Conservation (phyloP, 495 filamentous ascomycete genomes). For the Talaromyces liani region DNA sequence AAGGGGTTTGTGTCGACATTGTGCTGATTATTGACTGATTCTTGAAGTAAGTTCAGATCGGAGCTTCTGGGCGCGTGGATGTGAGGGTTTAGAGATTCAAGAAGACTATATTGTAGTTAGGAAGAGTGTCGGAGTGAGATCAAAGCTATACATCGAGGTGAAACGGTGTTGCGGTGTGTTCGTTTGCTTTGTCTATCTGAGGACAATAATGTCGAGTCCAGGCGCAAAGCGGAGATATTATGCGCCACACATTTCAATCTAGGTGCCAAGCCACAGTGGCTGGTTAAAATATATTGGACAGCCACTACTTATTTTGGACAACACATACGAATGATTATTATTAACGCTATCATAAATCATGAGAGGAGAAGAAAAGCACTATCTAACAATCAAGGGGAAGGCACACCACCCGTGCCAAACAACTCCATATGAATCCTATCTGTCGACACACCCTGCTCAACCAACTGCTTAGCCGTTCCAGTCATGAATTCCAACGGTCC, state of each 20-base stretch:
- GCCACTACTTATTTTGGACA: background rate
- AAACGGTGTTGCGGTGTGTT: background rate
- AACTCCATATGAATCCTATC: conserved; percentile 58
- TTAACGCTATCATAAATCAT: background rate
- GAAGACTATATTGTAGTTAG: background rate
- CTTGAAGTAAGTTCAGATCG: background rate
- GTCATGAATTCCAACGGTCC: conserved; percentile 63
- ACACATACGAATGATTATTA: background rate
- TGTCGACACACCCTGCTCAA: conserved; percentile 40
- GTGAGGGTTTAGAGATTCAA: background rate
- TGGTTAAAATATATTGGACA: background rate
- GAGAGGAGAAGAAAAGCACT: background rate
- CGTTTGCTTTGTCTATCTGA: background rate
- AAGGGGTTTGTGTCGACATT: background rate
- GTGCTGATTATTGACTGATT: background rate
- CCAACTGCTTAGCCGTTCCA: conserved; percentile 40
- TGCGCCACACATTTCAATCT: background rate
- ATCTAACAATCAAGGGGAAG: background rate
- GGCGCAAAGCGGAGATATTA: background rate
- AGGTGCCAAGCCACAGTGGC: background rate
- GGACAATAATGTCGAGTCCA: background rate
- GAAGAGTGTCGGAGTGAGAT: background rate
- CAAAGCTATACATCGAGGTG: background rate
- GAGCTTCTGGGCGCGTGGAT: background rate
- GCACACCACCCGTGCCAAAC: conserved; percentile 52